Conservation (phyloP, 108 stramenopile species). For the Skeletonema potamos region DNA sequence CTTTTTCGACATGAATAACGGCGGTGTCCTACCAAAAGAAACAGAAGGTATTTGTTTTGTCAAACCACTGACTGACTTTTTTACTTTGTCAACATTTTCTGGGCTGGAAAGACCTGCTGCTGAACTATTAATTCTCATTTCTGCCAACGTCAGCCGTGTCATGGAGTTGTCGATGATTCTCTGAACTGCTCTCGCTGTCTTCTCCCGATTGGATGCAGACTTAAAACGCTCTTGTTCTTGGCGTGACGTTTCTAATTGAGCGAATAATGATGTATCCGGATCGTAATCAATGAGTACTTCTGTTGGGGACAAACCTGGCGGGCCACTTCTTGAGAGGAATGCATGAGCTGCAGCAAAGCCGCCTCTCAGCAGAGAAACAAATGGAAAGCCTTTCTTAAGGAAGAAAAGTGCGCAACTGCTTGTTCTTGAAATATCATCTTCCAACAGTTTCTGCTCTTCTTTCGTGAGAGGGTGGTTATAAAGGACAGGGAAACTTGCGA, state of each 20-base stretch:
- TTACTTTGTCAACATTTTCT: conserved; percentile 34
- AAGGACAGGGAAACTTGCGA: conserved; percentile 67
- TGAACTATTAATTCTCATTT: conserved; percentile 44
- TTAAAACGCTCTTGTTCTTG: conserved; percentile 55
- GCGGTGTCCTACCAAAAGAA: conserved; percentile 19
- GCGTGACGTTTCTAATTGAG: conserved; percentile 66
- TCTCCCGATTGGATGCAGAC: conserved; percentile 63
- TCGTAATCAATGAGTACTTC: conserved; percentile 74
- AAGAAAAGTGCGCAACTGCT: conserved; percentile 85
- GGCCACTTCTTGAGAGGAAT: conserved; percentile 71
- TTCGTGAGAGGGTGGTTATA: conserved; percentile 53
- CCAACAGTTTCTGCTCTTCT: conserved; percentile 60
- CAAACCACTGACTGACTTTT: conserved; percentile 30
- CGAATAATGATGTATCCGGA: conserved; percentile 70
- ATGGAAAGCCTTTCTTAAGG: conserved; percentile 89
- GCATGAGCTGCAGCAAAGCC: conserved; percentile 86
- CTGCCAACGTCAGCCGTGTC: conserved; percentile 61
- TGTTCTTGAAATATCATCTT: conserved; percentile 77
- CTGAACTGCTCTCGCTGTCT: conserved; percentile 67
- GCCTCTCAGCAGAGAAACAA: conserved; percentile 89
- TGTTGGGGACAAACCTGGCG: conserved; percentile 40
- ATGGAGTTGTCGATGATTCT: conserved; percentile 79
- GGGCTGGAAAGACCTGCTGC: conserved; percentile 37
- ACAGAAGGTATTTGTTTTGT: conserved; percentile 16
- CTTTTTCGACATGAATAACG: conserved; percentile 29